Conservation (phyloP, 768 basidiomycete genomes). For the Albatrellus ellisii region DNA sequence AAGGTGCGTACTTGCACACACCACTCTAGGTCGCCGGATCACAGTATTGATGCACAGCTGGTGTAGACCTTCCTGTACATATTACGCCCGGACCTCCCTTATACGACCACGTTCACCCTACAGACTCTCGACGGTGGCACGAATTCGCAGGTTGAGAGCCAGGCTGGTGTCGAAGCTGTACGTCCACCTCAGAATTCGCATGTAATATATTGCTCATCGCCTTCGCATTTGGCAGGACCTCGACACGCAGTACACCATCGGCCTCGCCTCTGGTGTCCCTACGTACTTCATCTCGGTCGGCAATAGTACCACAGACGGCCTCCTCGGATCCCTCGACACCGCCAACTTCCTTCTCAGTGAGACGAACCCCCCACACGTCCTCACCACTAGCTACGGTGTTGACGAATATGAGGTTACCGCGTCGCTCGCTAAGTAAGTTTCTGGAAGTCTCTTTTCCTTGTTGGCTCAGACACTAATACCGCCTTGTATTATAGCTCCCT, state of each 20-base stretch:
- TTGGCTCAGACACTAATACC: background rate
- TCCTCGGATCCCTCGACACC: constrained; percentile 21
- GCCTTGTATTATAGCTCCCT: constrained; percentile 14
- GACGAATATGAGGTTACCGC: constrained; percentile 18
- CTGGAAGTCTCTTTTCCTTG: background rate
- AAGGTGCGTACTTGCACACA: background rate
- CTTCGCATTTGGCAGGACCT: constrained; percentile 15
- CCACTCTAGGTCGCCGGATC: background rate
- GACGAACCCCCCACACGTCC: constrained; percentile 7
- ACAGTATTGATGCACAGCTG: too few species aligned
- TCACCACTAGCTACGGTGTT: constrained; percentile 22
- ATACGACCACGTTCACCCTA: constrained; percentile 7
- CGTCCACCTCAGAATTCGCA: background rate
- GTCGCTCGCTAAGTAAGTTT: constrained; percentile 17
- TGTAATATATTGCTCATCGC: background rate
- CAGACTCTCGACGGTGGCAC: constrained; percentile 10
- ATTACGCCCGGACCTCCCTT: constrained; percentile 3
- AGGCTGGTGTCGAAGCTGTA: constrained; percentile 5
- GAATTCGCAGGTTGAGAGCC: constrained; percentile 1
- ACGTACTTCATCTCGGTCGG: constrained; percentile 17
- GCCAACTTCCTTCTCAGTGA: constrained; percentile 15
- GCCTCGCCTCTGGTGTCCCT: constrained; percentile 18
- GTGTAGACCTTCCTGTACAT: constrained; percentile 4
- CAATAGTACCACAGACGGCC: constrained; percentile 7
- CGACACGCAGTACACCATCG: constrained; percentile 26